Conservation (phyloP, 2,329 filamentous ascomycete species). For the Aureobasidium sp. region DNA sequence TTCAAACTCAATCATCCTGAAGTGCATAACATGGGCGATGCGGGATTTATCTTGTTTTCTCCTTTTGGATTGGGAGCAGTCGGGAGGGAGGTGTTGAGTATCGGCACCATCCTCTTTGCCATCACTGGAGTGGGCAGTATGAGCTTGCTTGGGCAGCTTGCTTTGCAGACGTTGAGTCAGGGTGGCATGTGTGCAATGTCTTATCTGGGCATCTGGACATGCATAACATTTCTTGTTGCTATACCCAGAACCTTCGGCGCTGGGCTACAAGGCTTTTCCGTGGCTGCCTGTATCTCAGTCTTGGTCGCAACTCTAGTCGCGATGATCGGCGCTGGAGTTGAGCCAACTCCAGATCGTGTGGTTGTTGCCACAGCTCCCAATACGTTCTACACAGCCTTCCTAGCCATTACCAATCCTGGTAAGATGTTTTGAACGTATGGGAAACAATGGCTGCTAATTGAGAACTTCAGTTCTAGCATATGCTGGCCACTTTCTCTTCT, state of each 20-base stretch:
- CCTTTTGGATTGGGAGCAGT: conserved; percentile 18
- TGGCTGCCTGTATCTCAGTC: background rate
- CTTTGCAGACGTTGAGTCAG: conserved; percentile 41
- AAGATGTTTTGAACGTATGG: background rate
- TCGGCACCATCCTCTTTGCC: conserved; percentile 47
- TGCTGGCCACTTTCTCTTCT: conserved; percentile 48
- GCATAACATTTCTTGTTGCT: conserved; percentile 34
- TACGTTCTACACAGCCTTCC: conserved; percentile 40
- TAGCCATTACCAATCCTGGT: conserved; percentile 43
- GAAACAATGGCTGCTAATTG: background rate
- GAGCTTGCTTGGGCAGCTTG: conserved; percentile 46
- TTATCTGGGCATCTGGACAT: conserved; percentile 42
- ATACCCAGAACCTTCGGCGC: conserved; percentile 37
- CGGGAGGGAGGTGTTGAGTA: conserved; percentile 21
- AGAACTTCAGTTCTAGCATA: conserved; percentile 41
- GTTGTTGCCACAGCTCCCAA: conserved; percentile 35
- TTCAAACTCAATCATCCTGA: conserved; percentile 35
- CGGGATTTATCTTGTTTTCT: conserved; percentile 30
- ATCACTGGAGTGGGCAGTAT: conserved; percentile 47
- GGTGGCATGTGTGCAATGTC: conserved; percentile 38
- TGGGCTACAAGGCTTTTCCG: background rate
- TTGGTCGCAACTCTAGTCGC: conserved; percentile 45
- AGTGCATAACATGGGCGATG: conserved; percentile 33
- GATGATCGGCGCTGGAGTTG: conserved; percentile 43
- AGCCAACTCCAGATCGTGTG: conserved; percentile 33